Evolutionary conservation across 2,329 filamentous ascomycete species (phyloP).

Genomic region (Helicocarpus griseus): DNA sequence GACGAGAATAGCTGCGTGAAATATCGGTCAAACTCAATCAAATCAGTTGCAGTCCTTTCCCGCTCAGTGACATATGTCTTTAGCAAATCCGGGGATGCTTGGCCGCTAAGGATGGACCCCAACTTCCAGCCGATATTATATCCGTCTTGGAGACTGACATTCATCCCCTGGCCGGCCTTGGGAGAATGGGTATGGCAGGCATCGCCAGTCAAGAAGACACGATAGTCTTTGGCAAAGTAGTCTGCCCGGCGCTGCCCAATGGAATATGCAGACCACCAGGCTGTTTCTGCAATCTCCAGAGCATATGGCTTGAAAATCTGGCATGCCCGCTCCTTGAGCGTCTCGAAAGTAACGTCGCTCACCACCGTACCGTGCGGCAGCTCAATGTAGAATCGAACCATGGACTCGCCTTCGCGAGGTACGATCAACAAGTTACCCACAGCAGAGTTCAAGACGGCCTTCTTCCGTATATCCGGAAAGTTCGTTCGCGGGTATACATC

Average conservation of each 20-base stretch:
- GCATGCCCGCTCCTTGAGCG: slow-evolving; percentile 57
- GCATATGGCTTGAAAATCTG: slow-evolving; percentile 58
- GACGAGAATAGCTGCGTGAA: background rate
- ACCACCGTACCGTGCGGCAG: slow-evolving; percentile 39
- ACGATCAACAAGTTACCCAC: slow-evolving; percentile 72
- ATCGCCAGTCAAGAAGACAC: slow-evolving; percentile 57
- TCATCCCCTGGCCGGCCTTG: slow-evolving; percentile 52
- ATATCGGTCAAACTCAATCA: background rate
- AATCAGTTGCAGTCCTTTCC: background rate
- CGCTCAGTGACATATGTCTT: background rate
- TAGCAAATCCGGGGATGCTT: background rate
- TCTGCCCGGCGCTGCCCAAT: slow-evolving; percentile 55
- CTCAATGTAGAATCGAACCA: slow-evolving; percentile 39
- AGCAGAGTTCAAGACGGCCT: slow-evolving; percentile 65
- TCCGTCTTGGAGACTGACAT: slow-evolving; percentile 39
- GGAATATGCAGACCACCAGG: slow-evolving; percentile 69
- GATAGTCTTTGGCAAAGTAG: slow-evolving; percentile 38
- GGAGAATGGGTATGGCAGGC: slow-evolving; percentile 56
- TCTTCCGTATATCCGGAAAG: slow-evolving; percentile 71
- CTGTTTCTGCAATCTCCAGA: slow-evolving; percentile 50
- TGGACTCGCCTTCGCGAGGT: slow-evolving; percentile 59
- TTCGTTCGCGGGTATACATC: slow-evolving; percentile 62
- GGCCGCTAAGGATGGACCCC: slow-evolving; percentile 53
- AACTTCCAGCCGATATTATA: slow-evolving; percentile 94
- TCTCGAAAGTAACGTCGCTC: slow-evolving; percentile 53